Conservation (phyloP, 352 stramenopile genomes). For the Phytophthora vignae region DNA sequence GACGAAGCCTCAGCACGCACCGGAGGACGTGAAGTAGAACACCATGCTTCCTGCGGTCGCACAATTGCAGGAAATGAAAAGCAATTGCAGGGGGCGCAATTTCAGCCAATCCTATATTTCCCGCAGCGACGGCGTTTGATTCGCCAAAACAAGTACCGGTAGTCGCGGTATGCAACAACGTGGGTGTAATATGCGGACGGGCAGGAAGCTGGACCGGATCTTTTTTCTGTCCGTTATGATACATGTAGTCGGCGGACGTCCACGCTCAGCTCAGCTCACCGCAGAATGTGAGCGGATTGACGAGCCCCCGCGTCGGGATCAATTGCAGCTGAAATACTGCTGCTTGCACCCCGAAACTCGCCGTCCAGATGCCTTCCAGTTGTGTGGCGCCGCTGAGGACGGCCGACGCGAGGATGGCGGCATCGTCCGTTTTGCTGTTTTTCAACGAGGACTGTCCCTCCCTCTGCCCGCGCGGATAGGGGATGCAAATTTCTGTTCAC, state of each 20-base stretch:
- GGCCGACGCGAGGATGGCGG: conserved; percentile 3
- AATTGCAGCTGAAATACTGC: background rate
- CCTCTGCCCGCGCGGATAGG: conserved; percentile 21
- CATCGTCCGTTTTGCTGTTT: conserved; percentile 15
- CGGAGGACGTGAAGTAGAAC: conserved; percentile 88
- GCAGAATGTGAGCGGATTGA: background rate
- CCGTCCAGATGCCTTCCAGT: background rate
- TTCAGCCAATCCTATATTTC: conserved; percentile 36
- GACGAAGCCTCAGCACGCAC: no score
- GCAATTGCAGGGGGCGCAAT: background rate
- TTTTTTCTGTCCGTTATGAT: conserved; percentile 9
- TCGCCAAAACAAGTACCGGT: conserved; percentile 3
- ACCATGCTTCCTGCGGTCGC: conserved; percentile 52
- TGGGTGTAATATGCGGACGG: background rate
- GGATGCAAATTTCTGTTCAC: conserved; percentile 27
- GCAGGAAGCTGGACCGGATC: conserved; percentile 14
- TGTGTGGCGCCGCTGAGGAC: background rate
- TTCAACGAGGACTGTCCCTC: conserved; percentile 2
- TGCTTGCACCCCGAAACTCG: conserved; percentile 16
- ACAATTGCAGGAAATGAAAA: conserved; percentile 9
- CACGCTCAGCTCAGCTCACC: background rate
- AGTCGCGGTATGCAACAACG: background rate
- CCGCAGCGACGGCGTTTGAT: background rate
- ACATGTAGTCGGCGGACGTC: background rate
- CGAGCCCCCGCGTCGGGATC: background rate